Evolutionary conservation across 192 early-diverging fungal species (phyloP), one percentile per base, ranked within the genome.

Genomic region (Pecoramyces ruminantium): DNA sequence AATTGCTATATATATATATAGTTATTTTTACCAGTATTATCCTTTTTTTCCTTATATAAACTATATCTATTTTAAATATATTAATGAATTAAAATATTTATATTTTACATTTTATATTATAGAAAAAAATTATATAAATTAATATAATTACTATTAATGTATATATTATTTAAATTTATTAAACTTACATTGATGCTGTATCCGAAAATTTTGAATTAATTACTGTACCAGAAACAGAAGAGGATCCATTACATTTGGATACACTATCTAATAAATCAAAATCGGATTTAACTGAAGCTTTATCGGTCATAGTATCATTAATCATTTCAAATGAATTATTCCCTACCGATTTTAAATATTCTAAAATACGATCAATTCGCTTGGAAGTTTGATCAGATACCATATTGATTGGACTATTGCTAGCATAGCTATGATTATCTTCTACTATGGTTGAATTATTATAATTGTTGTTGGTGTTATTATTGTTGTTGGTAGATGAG

Each of bases 291-390:
- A n/a, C 25, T 9, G 51, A 67, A 1, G 51, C 0, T 67, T 11
- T 51, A n/a, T 29, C 80, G 77, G 78, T 67, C 18, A 82, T 84
- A 18, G 18, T 38, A 25, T 28, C 80, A 14, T 39, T 81, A 27
- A 82, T 79, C 83, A 80, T 81, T 9, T n/a, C 29, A 79, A n/a
- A 79, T 79, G 78, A 79, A 79, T 78, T 79, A 67, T 88, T 83
- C 40, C 88, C 86, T 17, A 87, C 88, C 6, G 38, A 80, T 80
- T 89, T 89, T 77, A 89, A 80, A 78, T 86, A 86, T 21, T 83
- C 83, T 82, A 89, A 30, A 25, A 89, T 89, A 28, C 88, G 84
- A 79, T 86, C 84, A 27, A 89, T 84, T 34, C 88, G 79, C 79
- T 79, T 79, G 4, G 38, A 77, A n/a, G 80, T 80, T 79, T 80